Percentiles rank a stretch among this genome's conserved stretches.
phyloP scores from a whole-genome alignment of 2,329 filamentous ascomycete genomes.

The Nothopassalora personata region DNA sequence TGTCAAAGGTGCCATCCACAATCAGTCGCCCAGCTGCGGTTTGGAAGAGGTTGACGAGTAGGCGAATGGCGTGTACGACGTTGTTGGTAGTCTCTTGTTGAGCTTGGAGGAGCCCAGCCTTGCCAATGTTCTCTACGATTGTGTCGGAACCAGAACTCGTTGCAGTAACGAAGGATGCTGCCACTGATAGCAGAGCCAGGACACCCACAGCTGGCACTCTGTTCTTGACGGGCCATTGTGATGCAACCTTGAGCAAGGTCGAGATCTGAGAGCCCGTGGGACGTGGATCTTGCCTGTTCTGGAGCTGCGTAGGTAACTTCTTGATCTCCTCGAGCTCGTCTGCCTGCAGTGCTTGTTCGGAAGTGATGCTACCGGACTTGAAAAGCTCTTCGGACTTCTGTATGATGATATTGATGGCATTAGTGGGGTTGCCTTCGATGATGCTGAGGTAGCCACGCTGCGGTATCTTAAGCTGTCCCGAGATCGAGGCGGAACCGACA shows the following conservation, averaged over 20 bases:
- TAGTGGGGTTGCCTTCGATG: slow-evolving; percentile 31
- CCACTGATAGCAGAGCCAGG: slow-evolving; percentile 71
- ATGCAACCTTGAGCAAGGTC: slow-evolving; percentile 59
- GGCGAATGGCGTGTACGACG: slow-evolving; percentile 77
- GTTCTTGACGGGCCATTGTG: slow-evolving; percentile 72
- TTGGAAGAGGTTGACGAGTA: slow-evolving; percentile 77
- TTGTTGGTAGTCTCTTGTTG: slow-evolving; percentile 64
- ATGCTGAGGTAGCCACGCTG: slow-evolving; percentile 28
- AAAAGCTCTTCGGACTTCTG: slow-evolving; percentile 67
- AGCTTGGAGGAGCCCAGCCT: slow-evolving; percentile 53
- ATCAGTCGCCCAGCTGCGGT: slow-evolving; percentile 61
- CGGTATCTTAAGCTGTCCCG: slow-evolving; percentile 27
- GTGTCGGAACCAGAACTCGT: slow-evolving; percentile 49
- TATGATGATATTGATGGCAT: slow-evolving; percentile 56
- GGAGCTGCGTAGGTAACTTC: slow-evolving; percentile 58
- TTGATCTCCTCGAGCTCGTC: slow-evolving; percentile 61
- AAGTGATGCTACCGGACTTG: slow-evolving; percentile 32
- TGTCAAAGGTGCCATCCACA: slow-evolving; percentile 54
- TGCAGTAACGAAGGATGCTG: slow-evolving; percentile 60
- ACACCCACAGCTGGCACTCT: slow-evolving; percentile 82
- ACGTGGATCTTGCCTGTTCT: slow-evolving; percentile 43
- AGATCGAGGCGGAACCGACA: slow-evolving; percentile 34
- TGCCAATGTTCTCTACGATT: slow-evolving; percentile 57
- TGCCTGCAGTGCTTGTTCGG: slow-evolving; percentile 62
- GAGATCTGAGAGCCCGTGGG: slow-evolving; percentile 47